A percentile compares a stretch with the other conserved stretches of the same genome.
Evolutionary conservation across 2,329 filamentous ascomycete genomes (phyloP).

Genomic region (Arthrobotrys sinensis): DNA sequence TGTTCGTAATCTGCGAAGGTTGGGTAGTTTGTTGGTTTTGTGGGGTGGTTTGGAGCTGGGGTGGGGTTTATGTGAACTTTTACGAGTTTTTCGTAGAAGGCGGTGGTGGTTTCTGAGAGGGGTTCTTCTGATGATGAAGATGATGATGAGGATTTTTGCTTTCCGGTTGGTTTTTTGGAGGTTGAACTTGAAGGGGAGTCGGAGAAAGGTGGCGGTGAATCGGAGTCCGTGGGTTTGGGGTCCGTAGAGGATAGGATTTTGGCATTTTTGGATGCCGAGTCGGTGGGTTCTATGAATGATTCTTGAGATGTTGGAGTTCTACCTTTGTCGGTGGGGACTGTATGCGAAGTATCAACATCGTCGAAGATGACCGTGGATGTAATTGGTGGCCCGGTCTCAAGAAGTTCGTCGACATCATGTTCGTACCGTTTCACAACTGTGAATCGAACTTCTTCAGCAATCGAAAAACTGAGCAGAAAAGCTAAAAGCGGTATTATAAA

Average conservation of each 20-base stretch:
- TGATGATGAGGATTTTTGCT: conserved; percentile 20
- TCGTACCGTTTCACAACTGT: conserved; percentile 4
- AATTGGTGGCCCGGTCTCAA: background rate
- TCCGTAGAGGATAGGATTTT: background rate
- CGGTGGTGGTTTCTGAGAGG: conserved; percentile 22
- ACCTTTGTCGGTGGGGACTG: background rate
- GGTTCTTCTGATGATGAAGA: background rate
- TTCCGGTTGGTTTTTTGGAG: conserved; percentile 3
- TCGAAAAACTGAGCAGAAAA: background rate
- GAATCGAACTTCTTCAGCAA: conserved; percentile 2
- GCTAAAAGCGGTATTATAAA: background rate
- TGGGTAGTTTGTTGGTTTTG: conserved; percentile 28
- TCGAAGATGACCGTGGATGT: conserved; percentile 24
- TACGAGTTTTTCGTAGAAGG: conserved; percentile 47
- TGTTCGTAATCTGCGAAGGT: conserved; percentile 42
- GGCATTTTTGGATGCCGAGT: background rate
- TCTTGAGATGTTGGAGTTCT: conserved; percentile 4
- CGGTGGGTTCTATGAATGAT: conserved; percentile 4
- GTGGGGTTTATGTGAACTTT: conserved; percentile 49
- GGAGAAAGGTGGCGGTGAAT: background rate
- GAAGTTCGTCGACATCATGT: background rate
- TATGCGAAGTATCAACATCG: conserved; percentile 28
- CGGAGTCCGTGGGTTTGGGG: conserved; percentile 1
- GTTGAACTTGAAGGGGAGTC: background rate
- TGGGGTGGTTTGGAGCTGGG: conserved; percentile 23